Conservation (phyloP, 352 stramenopile genomes). For the Phytophthora megakarya region DNA sequence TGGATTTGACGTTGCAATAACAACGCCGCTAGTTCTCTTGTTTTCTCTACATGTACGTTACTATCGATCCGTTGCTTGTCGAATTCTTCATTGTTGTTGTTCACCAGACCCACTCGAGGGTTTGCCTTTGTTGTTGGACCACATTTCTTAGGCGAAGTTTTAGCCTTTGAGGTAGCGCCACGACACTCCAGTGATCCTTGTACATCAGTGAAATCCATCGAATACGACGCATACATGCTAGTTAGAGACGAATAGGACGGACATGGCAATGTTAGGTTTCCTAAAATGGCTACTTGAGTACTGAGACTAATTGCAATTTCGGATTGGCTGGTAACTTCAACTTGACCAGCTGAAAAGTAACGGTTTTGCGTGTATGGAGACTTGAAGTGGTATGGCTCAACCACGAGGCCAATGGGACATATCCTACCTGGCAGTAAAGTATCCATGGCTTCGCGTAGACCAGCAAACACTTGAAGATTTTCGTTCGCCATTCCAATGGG, state of each 20-base stretch:
- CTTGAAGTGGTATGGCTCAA: constrained; percentile 21
- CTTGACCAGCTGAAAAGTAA: constrained; percentile 9
- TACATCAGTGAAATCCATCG: neutral
- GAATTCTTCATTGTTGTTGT: constrained; percentile 24
- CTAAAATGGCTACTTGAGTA: constrained; percentile 26
- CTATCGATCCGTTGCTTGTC: neutral
- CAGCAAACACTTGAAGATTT: constrained; percentile 68
- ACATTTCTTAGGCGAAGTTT: constrained; percentile 11
- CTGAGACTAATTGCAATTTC: neutral
- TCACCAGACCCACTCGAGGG: neutral
- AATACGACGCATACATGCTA: constrained; percentile 42
- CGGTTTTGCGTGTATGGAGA: constrained; percentile 10
- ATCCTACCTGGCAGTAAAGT: constrained; percentile 63
- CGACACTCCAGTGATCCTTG: neutral
- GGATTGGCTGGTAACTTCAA: constrained; percentile 32
- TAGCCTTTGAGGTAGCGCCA: constrained; percentile 1
- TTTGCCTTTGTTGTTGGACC: neutral
- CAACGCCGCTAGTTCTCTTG: constrained; percentile 16
- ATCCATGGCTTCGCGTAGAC: constrained; percentile 79
- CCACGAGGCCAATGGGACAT: constrained; percentile 52
- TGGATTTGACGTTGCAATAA: constrained; percentile 31
- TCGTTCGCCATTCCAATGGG: constrained; percentile 62
- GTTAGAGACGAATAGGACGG: constrained; percentile 46
- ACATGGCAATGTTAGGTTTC: neutral
- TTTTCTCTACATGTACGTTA: neutral